Base-by-base conservation (phyloP, 345 rosid species). In the Sonneratia caseolaris region DNA sequence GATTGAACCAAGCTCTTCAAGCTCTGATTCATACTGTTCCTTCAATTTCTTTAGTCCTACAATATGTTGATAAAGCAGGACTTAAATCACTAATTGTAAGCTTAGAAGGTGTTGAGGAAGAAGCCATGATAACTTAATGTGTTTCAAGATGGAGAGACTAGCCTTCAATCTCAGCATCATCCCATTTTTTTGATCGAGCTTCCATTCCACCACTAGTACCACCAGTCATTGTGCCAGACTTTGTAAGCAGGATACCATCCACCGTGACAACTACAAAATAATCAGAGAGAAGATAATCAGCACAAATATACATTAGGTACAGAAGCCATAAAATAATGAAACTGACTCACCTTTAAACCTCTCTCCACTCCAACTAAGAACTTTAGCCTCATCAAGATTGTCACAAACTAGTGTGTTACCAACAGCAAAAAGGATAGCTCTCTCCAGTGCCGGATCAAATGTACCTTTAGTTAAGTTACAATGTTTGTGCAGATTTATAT, bases 161-260 rank as follows among this genome's bases (percentile, higher is more conserved):
- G 89, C 97, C 97, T 84, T 95, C 98, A 71, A 95, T 84, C 76
- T 89, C 86, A 73, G 93, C 90, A 81, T 95, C 97, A 86, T 95
- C 97, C 98, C 99, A 92, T 76, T 95, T 86, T 69, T 86, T 95
- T 62, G 98, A 95, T 79, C 90, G 89, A 5, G 98, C 98, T 85
- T 95, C 99, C 96, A 95, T 92, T 77, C 97, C 97, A 74, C 99
- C 96, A 79, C 88, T 92, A 69, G 97, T 92, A 76, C 99, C 99
- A 81, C 99, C 99, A 80, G 98, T 95, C 99, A 95, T 95, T 77
- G 98, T 95, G 72, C 99, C 99, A 76, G 98, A 79, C 84, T 90
- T 95, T 43, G 99, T 84, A 48, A 95, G 97, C 57, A 95, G 78
- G 74, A 86, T 88, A 73, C 99, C 99, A 81, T 95, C 99, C 81